Base-by-base conservation (phyloP, 2,329 filamentous ascomycete genomes). In the Penicillium sp. region DNA sequence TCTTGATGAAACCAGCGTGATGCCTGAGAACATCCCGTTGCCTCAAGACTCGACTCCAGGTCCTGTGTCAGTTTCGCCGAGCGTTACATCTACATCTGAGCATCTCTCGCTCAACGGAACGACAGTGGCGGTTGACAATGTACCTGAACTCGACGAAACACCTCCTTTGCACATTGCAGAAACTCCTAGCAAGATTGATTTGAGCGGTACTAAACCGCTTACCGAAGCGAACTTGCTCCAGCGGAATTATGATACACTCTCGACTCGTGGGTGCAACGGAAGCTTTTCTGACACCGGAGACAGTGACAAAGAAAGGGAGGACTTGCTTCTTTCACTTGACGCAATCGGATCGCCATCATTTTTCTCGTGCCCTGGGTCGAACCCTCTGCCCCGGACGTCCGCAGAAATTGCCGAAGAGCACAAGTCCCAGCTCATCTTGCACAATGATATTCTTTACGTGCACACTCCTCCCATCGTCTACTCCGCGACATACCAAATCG, bases 401-500 rank as follows among this genome's bases (percentile, higher is more conserved):
- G 13, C 19, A 6, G 35, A 41, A 9, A 6, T 17, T 3, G 24
- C n/a, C 24, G 19, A 19, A n/a, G 17, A 28, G 9, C 8, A 40
- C 3, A 43, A 21, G 40, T 54, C 35, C 40, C 48, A n/a, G 13
- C 40, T 65, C 3, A 31, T 53, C 13, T 10, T 61, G 13, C 9
- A 49, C 7, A 48, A 61, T 17, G 55, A 49, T 3, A 51, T 59
- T 8, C 48, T 66, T 26, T 45, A 52, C 15, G 13, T 66, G 3
- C 50, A 45, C 35, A 58, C 51, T 26, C 48, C 60, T 7, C 39
- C 40, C 3, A 51, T 45, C 6, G 19, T 54, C 9, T 45, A 49
- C 7, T 35, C 52, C 6, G 56, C 49, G 19, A 52, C 41, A 29
- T 67, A 64, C 49, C 57, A 56, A n/a, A 55, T 66, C 10, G 56